A percentile compares a stretch with the other conserved stretches of the same genome.
Evolutionary conservation across 345 rosid species (phyloP).

Genomic region (Salix udensis): DNA sequence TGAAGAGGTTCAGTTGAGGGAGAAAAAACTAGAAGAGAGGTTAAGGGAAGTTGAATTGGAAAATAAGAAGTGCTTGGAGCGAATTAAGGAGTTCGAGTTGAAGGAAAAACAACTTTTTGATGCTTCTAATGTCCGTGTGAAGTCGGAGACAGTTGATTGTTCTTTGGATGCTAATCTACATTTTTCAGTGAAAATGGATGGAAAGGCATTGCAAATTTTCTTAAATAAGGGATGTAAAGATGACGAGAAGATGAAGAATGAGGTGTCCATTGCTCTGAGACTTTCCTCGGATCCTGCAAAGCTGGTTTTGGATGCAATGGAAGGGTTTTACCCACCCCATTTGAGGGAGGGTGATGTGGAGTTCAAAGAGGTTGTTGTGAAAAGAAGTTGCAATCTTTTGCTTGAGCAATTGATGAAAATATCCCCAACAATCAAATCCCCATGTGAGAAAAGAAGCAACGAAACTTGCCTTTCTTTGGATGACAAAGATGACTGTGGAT

Average conservation of each 20-base stretch:
- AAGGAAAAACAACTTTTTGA: constrained; percentile 12
- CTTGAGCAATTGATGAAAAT: constrained; percentile 44
- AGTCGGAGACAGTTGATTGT: constrained; percentile 7
- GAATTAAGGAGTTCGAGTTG: constrained; percentile 25
- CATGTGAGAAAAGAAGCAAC: constrained; percentile 37
- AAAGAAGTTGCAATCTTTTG: constrained; percentile 43
- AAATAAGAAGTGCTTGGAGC: not conserved
- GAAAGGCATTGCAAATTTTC: constrained; percentile 44
- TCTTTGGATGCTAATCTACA: not conserved
- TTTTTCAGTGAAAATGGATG: constrained; percentile 21
- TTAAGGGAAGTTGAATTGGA: too few relatives aligned
- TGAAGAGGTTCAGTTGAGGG: too few relatives aligned
- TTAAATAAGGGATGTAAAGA: constrained; percentile 40
- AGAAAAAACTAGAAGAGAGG: too few relatives aligned
- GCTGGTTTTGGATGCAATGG: constrained; percentile 56
- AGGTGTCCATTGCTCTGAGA: constrained; percentile 23
- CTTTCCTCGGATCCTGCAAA: constrained; percentile 47
- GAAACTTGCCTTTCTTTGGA: constrained; percentile 31
- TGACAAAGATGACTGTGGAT: constrained; percentile 18
- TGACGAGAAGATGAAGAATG: constrained; percentile 25
- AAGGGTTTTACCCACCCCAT: constrained; percentile 39
- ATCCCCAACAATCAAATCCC: constrained; percentile 28
- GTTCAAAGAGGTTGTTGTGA: constrained; percentile 31
- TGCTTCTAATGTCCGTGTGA: not conserved
- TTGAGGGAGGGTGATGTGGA: constrained; percentile 22